Evolutionary conservation across 768 basidiomycete genomes (phyloP), one percentile per base, ranked within the genome.

Genomic region (Suillus americanus): DNA sequence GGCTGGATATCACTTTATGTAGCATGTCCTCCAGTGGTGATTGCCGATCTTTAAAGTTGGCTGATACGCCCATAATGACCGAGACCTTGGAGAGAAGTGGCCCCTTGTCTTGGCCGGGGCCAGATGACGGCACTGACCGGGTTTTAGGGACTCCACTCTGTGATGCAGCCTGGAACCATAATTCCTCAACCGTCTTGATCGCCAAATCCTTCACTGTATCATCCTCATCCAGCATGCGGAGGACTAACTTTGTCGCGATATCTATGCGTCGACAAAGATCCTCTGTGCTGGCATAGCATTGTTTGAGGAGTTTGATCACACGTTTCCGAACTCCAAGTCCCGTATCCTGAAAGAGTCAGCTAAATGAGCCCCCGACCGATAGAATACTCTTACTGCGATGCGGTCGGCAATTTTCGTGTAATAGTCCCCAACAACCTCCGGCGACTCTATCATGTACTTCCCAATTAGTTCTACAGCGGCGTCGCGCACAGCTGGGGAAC

Each of bases 381-480:
- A 20, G 38, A n/a, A 43, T 23, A 38, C 0, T 79, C 87, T 74
- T 77, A 97, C 96, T 45, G 92, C 91, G 68, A 97, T 94, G 5
- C 97, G 90, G 65, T 94, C 92, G 2, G 92, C 88, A 61, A 99
- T 92, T 74, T 88, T 89, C 55, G 84, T 82, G 71, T 96, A 97
- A 78, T 99, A 99, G 69, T 95, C 88, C 4, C 86, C 85, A 0
- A 92, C 94, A n/a, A 99, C 88, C 62, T 89, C 88, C 0, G 94
- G 93, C 0, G 90, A 89, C 66, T 94, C 90, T 41, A 95, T 86
- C 81, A 99, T 89, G 71, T 99, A 97, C 78, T 95, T 97, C n/a
- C 97, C 97, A 64, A 99, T 93, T 64, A 99, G 80, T 72, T 99
- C 97, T 16, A 99, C 93, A 6, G 97, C 95, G 5, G 95, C 95